Percentiles rank a stretch among this genome's conserved stretches.
Conservation (phyloP, 2,329 filamentous ascomycete species). For the Cladorrhinum sp. region DNA sequence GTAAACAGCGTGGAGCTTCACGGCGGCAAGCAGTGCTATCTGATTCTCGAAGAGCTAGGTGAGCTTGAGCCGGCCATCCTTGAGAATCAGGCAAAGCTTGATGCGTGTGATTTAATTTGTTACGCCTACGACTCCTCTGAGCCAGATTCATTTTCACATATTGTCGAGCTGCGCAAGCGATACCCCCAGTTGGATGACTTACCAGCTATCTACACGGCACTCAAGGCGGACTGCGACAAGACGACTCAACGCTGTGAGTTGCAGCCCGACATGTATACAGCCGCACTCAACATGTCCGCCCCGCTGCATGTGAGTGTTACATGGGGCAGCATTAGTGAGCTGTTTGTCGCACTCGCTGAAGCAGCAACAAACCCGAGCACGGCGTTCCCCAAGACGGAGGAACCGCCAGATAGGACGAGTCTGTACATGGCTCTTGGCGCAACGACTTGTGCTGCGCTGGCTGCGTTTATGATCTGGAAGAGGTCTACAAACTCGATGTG, state of each 20-base stretch:
- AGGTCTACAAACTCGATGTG: slow-evolving; percentile 43
- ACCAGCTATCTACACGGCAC: slow-evolving; percentile 84
- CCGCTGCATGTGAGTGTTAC: slow-evolving; percentile 93
- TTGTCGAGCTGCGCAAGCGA: slow-evolving; percentile 74
- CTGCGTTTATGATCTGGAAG: slow-evolving; percentile 64
- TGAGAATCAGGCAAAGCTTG: slow-evolving; percentile 85
- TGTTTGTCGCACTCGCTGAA: slow-evolving; percentile 90
- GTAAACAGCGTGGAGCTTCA: slow-evolving; percentile 96
- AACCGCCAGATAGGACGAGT: slow-evolving; percentile 80
- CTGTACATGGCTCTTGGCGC: slow-evolving; percentile 84
- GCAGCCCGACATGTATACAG: slow-evolving; percentile 90
- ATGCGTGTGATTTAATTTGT: slow-evolving; percentile 89
- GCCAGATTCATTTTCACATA: slow-evolving; percentile 90
- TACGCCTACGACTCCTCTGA: slow-evolving; percentile 97
- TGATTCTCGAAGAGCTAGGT: slow-evolving; percentile 92
- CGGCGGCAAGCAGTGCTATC: slow-evolving; percentile 93
- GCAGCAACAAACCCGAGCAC: slow-evolving; percentile 85
- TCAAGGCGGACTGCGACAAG: slow-evolving; percentile 95
- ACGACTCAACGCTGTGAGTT: slow-evolving; percentile 90
- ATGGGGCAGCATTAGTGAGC: slow-evolving; percentile 89
- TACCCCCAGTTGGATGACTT: slow-evolving; percentile 84
- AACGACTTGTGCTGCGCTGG: slow-evolving; percentile 59
- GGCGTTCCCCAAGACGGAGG: slow-evolving; percentile 85
- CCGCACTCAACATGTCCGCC: slow-evolving; percentile 78
- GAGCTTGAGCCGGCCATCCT: slow-evolving; percentile 93